Evolutionary conservation across 768 basidiomycete species (phyloP), one percentile per base, ranked within the genome.

Genomic region (Dacryopinax spathularia): DNA sequence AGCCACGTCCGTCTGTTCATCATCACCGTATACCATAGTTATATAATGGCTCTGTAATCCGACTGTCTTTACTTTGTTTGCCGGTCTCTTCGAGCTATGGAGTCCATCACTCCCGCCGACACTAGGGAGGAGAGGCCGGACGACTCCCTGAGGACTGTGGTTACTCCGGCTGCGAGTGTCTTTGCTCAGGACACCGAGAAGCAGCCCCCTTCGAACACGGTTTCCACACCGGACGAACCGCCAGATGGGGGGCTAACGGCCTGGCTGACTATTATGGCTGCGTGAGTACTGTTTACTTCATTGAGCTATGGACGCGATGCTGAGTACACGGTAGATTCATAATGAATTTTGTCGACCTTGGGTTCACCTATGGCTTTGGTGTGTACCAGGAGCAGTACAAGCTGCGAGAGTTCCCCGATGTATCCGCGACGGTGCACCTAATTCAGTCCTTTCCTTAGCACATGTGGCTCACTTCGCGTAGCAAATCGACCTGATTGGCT

Each of bases 331-430:
- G 48, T 20, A 56, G 48, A 5, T 56, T 56, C 29, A 5, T 56
- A 15, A 22, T 56, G 5, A 56, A 56, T 18, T 56, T 56, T 56
- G 48, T 56, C 48, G 48, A 56, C 25, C 13, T 56, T 29, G 48
- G 48, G 13, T 56, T 56, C 48, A 56, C 25, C 6, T 56, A 56
- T 18, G 48, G 48, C 3, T 56, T 56, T 18, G 48, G 48, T 6
- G 48, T 56, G 13, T 56, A 56, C 31, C 48, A 56, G 48, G 48
- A 56, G 29, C 13, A 56, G 48, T 56, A 56, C 29, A 56, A 56
- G 48, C 48, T 56, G 25, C 48, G 25, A 6, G 48, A 56, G 48
- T 56, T 56, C 25, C 15, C 13, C 22, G 48, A 56, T 20, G 48
- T 56, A 29, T 56, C 48, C 13, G 48, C 48, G 15, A 56, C 48